A percentile compares a stretch with the other conserved stretches of the same genome.
phyloP scores from a whole-genome alignment of 495 filamentous ascomycete species.

The Massariosphaeria phaeospora region DNA sequence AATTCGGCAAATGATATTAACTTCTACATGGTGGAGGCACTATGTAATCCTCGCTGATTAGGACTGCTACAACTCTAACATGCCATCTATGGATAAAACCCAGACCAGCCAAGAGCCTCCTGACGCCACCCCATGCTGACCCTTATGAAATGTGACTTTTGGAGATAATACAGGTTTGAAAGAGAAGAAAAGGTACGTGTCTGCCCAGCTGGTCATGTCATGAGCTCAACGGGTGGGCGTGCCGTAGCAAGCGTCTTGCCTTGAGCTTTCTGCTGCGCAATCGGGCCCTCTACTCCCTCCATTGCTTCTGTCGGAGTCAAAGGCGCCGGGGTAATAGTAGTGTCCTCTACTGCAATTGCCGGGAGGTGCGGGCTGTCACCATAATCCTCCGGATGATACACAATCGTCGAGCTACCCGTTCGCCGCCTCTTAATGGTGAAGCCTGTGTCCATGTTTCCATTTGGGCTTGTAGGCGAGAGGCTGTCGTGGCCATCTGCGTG shows the following conservation, averaged over 20 bases:
- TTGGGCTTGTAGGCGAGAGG: conserved; percentile 36
- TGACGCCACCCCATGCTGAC: conserved; percentile 18
- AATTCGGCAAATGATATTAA: too few species aligned
- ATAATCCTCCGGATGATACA: conserved; percentile 72
- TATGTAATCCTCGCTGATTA: too few species aligned
- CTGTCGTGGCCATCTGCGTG: conserved; percentile 35
- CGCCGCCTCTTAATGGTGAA: conserved; percentile 40
- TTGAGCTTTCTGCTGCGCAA: conserved; percentile 26
- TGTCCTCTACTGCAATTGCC: conserved; percentile 87
- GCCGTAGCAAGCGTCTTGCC: conserved; percentile 61
- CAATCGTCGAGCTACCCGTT: conserved; percentile 59
- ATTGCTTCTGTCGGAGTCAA: conserved; percentile 36
- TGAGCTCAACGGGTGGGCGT: conserved; percentile 86
- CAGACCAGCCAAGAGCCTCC: too few species aligned
- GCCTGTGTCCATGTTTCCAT: conserved; percentile 23
- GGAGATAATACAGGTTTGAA: conserved; percentile 13
- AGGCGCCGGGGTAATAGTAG: conserved; percentile 55
- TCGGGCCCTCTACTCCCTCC: conserved; percentile 47
- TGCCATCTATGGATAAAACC: too few species aligned
- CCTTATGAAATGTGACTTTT: neutral
- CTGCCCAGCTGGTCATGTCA: conserved; percentile 43
- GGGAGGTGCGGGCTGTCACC: conserved; percentile 73
- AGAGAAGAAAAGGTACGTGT: neutral
- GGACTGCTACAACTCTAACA: too few species aligned
- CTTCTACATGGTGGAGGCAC: too few species aligned